These are phyloP conservation scores for Ceratobasidium sp. DNA, from an alignment of 1,284 basidiomycete species.

Conservation along the genomic window DNA sequence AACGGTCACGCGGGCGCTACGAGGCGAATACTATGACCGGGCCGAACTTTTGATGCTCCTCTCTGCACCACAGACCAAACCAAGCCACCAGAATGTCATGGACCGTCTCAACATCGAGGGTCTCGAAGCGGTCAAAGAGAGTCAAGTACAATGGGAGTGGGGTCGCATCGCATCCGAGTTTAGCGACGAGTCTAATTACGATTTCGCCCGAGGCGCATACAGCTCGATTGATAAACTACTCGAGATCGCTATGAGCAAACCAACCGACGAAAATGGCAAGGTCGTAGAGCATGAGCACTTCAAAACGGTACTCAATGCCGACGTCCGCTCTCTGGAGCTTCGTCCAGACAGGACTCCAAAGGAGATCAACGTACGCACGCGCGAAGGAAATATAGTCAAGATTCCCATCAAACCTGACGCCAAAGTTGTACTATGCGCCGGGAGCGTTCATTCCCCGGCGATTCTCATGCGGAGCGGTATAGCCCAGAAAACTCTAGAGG, in stretches of 20 bases:
- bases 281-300: conserved; percentile 37
- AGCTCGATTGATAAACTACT: conserved; percentile 44
- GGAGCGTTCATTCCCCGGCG: conserved; percentile 42
- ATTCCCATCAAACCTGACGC: conserved; percentile 33
- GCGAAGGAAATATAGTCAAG: conserved; percentile 14
- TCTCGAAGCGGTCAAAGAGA: background rate
- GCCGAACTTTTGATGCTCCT: conserved; percentile 41
- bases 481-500: background rate
- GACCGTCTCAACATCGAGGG: conserved; percentile 42
- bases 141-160: conserved; percentile 43
- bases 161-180: conserved; percentile 45
- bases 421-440: conserved; percentile 42
- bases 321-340: conserved; percentile 36
- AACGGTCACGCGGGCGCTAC: conserved; percentile 6
- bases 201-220: conserved; percentile 44
- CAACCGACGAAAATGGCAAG: background rate
- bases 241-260: conserved; percentile 44
- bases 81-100: conserved; percentile 42
- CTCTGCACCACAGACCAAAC: conserved; percentile 37
- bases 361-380: conserved; percentile 22
- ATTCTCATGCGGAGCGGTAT: conserved; percentile 43
- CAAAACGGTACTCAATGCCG: conserved; percentile 42
- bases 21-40: conserved; percentile 7
- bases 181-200: conserved; percentile 41
- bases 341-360: background rate